Conservation (phyloP, 2,329 filamentous ascomycete genomes). For the Zymoseptoria passerinii region DNA sequence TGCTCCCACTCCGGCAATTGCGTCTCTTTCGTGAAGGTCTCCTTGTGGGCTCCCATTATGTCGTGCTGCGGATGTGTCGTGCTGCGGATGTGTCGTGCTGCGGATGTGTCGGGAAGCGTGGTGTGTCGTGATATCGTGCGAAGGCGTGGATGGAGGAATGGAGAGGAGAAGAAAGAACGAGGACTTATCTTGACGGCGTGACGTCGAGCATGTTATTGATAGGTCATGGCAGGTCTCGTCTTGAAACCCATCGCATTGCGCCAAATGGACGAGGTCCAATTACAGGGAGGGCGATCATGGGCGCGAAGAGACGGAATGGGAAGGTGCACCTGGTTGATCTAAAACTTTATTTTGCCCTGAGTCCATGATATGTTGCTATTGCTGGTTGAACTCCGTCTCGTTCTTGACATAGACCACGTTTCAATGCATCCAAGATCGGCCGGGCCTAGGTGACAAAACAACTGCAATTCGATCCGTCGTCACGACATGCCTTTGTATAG, state of each 20-base stretch:
- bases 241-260: not conserved
- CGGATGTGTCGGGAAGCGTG: not conserved
- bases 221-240: not conserved
- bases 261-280: not conserved
- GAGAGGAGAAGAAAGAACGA: not conserved
- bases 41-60: not conserved
- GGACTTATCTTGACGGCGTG: not conserved
- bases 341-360: too few relatives aligned
- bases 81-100: not conserved
- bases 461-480: too few relatives aligned
- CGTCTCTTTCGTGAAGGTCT: constrained; percentile 7
- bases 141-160: not conserved
- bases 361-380: too few relatives aligned
- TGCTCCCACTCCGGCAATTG: constrained; percentile 20
- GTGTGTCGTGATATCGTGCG: not conserved
- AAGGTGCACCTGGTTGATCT: not conserved
- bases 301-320: not conserved
- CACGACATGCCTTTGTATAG: too few relatives aligned
- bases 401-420: too few relatives aligned
- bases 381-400: not conserved
- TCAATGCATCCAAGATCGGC: too few relatives aligned
- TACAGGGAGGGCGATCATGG: not conserved
- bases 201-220: not conserved
- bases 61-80: too few relatives aligned
- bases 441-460: too few relatives aligned